Evolutionary conservation across 148 eudicot species (phyloP), one percentile per base, ranked within the genome.

Genomic region (Rhododendron simsii): DNA sequence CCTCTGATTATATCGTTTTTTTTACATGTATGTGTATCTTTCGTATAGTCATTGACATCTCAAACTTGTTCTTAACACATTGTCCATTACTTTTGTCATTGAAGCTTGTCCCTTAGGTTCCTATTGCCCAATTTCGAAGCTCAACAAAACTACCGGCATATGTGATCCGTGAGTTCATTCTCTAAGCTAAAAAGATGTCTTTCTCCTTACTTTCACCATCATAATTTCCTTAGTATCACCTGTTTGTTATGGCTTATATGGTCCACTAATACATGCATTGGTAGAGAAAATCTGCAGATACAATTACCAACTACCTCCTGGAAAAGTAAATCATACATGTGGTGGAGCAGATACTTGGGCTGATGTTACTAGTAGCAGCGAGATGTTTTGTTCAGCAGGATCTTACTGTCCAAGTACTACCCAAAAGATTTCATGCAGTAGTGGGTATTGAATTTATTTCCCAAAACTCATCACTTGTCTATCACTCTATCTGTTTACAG

Each of bases 271-370:
- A 85, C 79, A 57, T 79, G 53, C 85, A 65, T 74, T 85, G 87
- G 77, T 89, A 77, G 86, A 85, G 76, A 63, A 41, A 82, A 55
- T 80, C 84, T 90, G 80, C 96, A 97, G 99, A 90, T 97, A 95
- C 81, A 83, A 86, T 80, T 97, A 97, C 87, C 96, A 93, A 88
- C 90, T 94, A 71, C 98, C 99, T 84, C 95, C 98, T 78, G 95
- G 95, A 81, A 93, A 89, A 86, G 83, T 84, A 41, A 93, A 93
- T 84, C 98, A 95, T 89, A 86, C 93, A 39, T 97, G 99, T 85
- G 99, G 98, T 47, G 95, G 94, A 88, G 99, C 99, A 48, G 98
- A 94, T 91, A 85, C 88, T 84, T 97, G 99, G 99, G 94, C 95
- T 26, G 94, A 93, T 86, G 92, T 93, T 50, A 14, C 87, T 0